These are phyloP conservation scores for Aspergillus clavatus DNA, from an alignment of 2,329 filamentous ascomycete genomes.

Conservation along the genomic window DNA sequence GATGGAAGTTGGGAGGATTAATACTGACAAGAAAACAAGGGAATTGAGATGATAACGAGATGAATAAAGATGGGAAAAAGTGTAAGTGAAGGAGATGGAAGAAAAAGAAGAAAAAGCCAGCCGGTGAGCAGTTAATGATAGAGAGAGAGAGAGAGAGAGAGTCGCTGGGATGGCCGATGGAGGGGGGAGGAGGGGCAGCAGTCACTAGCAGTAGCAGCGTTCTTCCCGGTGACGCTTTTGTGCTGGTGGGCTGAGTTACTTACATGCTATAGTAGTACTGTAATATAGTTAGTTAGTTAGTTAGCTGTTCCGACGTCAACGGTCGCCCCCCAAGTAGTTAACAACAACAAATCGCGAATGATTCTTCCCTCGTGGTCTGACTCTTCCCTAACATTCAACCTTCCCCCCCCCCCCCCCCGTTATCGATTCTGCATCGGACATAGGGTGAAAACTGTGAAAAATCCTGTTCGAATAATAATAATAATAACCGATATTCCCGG, in stretches of 20 bases:
- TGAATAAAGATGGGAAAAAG: conserved; percentile 14
- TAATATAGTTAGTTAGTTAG: too few relatives aligned
- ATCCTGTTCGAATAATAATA: too few relatives aligned
- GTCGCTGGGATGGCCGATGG: background rate
- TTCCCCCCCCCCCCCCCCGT: too few relatives aligned
- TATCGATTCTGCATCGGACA: background rate
- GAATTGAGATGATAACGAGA: conserved; percentile 5
- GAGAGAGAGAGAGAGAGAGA: too few relatives aligned
- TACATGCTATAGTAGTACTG: too few relatives aligned
- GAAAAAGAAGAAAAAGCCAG: conserved; percentile 13
- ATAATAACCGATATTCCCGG: too few relatives aligned
- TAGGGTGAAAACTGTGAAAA: too few relatives aligned
- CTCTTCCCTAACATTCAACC: conserved; percentile 35
- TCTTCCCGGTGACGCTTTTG: conserved; percentile 33
- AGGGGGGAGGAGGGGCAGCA: conserved; percentile 24
- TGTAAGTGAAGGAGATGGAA: conserved; percentile 12
- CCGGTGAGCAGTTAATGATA: conserved; percentile 24
- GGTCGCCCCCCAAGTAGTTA: too few relatives aligned
- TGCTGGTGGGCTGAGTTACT: too few relatives aligned
- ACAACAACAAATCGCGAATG: too few relatives aligned
- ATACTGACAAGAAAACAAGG: conserved; percentile 10
- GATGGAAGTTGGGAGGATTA: background rate
- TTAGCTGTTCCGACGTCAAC: conserved; percentile 32
- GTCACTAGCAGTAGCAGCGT: background rate
- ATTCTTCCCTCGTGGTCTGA: conserved; percentile 25